Percentiles rank a stretch among this genome's conserved stretches.
phyloP scores from a whole-genome alignment of 1,284 basidiomycete genomes.

The Naganishia liquefaciens region DNA sequence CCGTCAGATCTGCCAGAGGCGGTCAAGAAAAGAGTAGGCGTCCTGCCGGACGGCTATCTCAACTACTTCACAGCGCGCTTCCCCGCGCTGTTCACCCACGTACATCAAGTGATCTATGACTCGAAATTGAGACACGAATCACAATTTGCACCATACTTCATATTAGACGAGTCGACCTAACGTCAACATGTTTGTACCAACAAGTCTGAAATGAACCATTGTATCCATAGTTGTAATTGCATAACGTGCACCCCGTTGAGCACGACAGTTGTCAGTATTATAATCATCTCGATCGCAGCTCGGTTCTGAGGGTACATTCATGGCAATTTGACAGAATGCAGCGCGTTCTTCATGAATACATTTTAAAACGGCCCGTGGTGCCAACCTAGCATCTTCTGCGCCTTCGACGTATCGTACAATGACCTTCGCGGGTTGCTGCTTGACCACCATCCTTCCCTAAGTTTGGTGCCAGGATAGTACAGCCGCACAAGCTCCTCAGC shows the following conservation, averaged over 20 bases:
- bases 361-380: conserved; percentile 38
- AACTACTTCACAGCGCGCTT: conserved; percentile 90
- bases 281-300: not conserved
- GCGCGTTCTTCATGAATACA: not conserved
- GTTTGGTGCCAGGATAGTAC: conserved; percentile 39
- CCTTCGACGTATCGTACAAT: conserved; percentile 49
- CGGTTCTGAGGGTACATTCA: not conserved
- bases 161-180: conserved; percentile 59
- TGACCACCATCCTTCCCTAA: conserved; percentile 40
- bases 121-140: conserved; percentile 71
- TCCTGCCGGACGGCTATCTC: conserved; percentile 89
- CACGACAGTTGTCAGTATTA: not conserved
- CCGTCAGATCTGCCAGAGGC: conserved; percentile 68
- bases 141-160: conserved; percentile 83
- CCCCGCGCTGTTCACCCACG: conserved; percentile 87
- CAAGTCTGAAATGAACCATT: not conserved
- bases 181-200: not conserved
- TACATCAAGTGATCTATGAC: conserved; percentile 71
- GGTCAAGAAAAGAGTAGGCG: conserved; percentile 80
- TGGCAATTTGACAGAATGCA: not conserved
- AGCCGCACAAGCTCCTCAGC: conserved; percentile 39
- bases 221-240: conserved; percentile 13
- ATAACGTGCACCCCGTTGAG: not conserved
- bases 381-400: conserved; percentile 52
- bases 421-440: conserved; percentile 36